Conservation (phyloP, 352 stramenopile genomes). For the Phytophthora vignae region DNA sequence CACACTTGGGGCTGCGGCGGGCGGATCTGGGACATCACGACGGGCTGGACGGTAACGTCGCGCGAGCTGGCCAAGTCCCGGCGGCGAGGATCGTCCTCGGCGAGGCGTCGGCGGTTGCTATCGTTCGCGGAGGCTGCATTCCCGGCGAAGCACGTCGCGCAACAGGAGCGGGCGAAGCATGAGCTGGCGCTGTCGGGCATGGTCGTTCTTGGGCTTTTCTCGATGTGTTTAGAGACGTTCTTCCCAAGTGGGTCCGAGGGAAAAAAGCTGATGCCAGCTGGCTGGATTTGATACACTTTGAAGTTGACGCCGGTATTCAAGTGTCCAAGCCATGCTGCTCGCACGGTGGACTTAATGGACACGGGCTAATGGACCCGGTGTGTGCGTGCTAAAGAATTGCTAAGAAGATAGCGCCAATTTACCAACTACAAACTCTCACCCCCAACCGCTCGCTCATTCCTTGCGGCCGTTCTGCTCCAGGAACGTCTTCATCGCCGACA, state of each 20-base stretch:
- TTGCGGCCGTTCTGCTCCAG: conserved; percentile 31
- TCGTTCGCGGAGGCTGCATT: conserved; percentile 12
- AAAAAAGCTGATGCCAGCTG: conserved; percentile 28
- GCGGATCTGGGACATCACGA: conserved; percentile 40
- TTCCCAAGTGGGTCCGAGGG: conserved; percentile 25
- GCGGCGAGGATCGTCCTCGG: conserved; percentile 31
- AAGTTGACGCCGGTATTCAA: conserved; percentile 19
- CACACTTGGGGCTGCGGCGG: conserved; percentile 30
- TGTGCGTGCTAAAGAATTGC: conserved; percentile 14
- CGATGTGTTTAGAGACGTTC: conserved; percentile 19
- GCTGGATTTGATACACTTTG: conserved; percentile 8
- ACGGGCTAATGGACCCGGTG: background rate
- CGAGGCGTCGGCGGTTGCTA: conserved; percentile 23
- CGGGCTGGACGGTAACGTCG: conserved; percentile 38
- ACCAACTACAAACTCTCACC: conserved; percentile 28
- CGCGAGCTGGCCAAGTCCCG: conserved; percentile 31
- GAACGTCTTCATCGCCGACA: conserved; percentile 39
- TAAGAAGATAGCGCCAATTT: conserved; percentile 20
- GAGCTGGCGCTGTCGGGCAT: conserved; percentile 28
- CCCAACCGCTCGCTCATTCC: conserved; percentile 7
- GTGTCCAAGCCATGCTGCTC: background rate
- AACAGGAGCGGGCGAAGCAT: conserved; percentile 32
- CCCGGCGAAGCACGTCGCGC: conserved; percentile 25
- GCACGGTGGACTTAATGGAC: conserved; percentile 1
- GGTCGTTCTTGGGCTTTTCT: conserved; percentile 13